A percentile compares a stretch with the other conserved stretches of the same genome.
Evolutionary conservation across 2,329 filamentous ascomycete genomes (phyloP).

Genomic region (Clarireedia homoeocarpa): DNA sequence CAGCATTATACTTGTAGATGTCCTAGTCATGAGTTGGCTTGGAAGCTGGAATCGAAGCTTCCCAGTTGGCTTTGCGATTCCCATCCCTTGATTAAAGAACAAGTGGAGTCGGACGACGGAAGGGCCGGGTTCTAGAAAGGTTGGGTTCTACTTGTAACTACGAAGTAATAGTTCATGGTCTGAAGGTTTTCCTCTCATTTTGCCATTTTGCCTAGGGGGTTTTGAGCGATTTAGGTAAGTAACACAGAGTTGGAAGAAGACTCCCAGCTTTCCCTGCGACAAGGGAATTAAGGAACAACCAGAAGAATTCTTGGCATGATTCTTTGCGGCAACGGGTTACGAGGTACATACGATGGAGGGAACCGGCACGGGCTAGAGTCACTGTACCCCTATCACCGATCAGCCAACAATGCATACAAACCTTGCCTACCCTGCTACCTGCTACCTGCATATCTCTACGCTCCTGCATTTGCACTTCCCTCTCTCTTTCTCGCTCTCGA

Average conservation of each 20-base stretch:
- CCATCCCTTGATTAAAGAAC: not conserved
- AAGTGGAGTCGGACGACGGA: not conserved
- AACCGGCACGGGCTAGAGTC: too few relatives aligned
- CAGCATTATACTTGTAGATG: not conserved
- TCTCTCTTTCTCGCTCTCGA: too few relatives aligned
- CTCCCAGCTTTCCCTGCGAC: too few relatives aligned
- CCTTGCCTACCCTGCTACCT: not conserved
- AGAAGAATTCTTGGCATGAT: not conserved
- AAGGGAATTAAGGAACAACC: too few relatives aligned
- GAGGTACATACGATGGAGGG: not conserved
- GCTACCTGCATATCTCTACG: not conserved
- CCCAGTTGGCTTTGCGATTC: not conserved
- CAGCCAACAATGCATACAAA: not conserved
- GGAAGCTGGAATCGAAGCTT: not conserved
- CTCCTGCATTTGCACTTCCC: not conserved
- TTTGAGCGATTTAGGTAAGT: too few relatives aligned
- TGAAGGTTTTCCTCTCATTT: not conserved
- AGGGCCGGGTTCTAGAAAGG: not conserved
- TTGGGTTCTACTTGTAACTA: not conserved
- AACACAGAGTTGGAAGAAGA: too few relatives aligned
- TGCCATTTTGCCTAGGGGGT: too few relatives aligned
- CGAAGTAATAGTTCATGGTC: not conserved
- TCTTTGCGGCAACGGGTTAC: too few relatives aligned
- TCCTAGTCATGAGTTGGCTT: conserved; percentile 1
- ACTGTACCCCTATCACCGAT: not conserved